Evolutionary conservation across 768 basidiomycete species (phyloP), one percentile per base, ranked within the genome.

Genomic region (Harrya chromipes): DNA sequence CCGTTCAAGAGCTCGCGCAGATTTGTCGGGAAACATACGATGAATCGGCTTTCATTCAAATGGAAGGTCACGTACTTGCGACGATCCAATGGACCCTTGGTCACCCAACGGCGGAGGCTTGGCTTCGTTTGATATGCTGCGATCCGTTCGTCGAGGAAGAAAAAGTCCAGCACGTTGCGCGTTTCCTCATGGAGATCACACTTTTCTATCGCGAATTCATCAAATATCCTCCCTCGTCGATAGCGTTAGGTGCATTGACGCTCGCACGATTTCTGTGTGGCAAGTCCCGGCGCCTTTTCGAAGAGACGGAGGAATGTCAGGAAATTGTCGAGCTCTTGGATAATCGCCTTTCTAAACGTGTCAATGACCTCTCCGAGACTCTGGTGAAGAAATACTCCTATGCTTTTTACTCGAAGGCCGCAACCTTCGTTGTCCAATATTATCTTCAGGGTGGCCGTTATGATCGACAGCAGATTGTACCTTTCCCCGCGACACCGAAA

Each of bases 171-270:
- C 88, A 97, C 63, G 87, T 98, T 55, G 93, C 97, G 3, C 85
- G 97, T 42, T 99, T 98, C 76, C 71, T 98, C 67, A 99, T 99
- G 97, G 97, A 99, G 71, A 93, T 97, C 63, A 97, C 97, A 26
- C 82, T 99, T 44, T 98, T 97, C 76, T 89, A 97, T 70, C 85
- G 93, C 50, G 97, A 98, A 66, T 98, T 94, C 70, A 77, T 97
- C 70, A 84, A 84, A 61, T 88, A 83, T 65, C 73, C 83, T 8
- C 85, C 95, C 2, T 94, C 90, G 1, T 80, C 88, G 36, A 87
- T 97, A 64, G 95, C 97, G 29, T 72, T 84, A n/a, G 97, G 89
- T 43, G 82, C 94, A 19, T 74, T 98, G 57, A 87, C 90, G 6
- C 80, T 98, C 40, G 90, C 97, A 5, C 83, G 94, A 43, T 90